A percentile compares a stretch with the other conserved stretches of the same genome.
Evolutionary conservation across 2,329 filamentous ascomycete species (phyloP).

Genomic region (Pezicula neosporulosa): DNA sequence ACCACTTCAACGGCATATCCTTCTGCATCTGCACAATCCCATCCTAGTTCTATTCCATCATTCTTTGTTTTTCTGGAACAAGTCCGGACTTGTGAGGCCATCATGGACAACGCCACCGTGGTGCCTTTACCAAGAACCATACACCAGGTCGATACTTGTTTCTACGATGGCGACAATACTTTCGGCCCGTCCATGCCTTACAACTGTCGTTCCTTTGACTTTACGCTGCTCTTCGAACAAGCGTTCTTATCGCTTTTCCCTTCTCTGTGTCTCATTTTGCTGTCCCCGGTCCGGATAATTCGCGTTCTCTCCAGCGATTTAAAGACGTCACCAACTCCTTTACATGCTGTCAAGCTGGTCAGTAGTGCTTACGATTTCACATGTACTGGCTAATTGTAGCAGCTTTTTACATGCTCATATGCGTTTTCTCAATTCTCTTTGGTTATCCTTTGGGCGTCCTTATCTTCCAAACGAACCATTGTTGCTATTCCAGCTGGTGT

Average conservation of each 20-base stretch:
- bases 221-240: slow-evolving; percentile 21
- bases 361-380: no score
- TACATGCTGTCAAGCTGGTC: background rate
- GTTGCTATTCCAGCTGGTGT: background rate
- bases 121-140: no score
- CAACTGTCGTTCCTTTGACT: slow-evolving; percentile 16
- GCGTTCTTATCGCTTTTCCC: slow-evolving; percentile 17
- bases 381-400: no score
- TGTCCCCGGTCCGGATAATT: slow-evolving; percentile 14
- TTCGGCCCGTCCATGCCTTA: background rate
- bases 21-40: no score
- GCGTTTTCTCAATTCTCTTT: background rate
- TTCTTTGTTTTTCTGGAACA: no score
- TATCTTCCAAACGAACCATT: background rate
- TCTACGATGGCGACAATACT: background rate
- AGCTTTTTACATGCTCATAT: background rate
- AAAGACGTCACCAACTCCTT: slow-evolving; percentile 4
- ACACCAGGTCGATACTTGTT: background rate
- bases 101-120: no score
- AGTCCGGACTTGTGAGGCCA: no score
- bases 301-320: slow-evolving; percentile 16
- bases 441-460: background rate
- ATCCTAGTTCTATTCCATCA: no score
- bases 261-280: slow-evolving; percentile 13
- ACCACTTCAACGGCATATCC: no score